Percentiles rank a stretch among this genome's conserved stretches.
These are phyloP conservation scores for Candida vartiovaarae DNA, from an alignment of 805 yeast species.

Conservation along the genomic window DNA sequence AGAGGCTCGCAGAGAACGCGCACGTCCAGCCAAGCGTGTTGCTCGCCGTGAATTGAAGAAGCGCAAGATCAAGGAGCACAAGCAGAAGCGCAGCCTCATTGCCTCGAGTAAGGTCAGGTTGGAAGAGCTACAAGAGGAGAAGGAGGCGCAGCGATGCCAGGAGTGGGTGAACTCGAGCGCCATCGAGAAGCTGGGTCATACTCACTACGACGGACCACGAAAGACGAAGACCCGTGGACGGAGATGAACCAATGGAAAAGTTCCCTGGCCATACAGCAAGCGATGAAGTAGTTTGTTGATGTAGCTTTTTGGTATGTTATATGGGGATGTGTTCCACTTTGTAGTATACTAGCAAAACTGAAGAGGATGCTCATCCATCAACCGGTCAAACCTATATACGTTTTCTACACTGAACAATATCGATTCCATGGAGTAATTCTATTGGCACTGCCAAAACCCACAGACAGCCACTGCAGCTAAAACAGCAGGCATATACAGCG, in stretches of 20 bases:
- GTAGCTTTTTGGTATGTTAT: too few species aligned
- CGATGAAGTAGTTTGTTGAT: not conserved
- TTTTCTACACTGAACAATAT: too few species aligned
- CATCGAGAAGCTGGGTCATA: conserved; percentile 40
- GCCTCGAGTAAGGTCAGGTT: conserved; percentile 25
- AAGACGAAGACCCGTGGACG: conserved; percentile 8
- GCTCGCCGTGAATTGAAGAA: conserved; percentile 29
- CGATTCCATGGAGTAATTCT: too few species aligned
- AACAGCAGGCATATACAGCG: too few species aligned
- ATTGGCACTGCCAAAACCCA: too few species aligned
- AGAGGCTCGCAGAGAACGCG: conserved; percentile 17
- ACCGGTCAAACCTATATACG: too few species aligned
- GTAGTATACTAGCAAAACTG: too few species aligned
- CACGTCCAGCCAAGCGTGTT: conserved; percentile 30
- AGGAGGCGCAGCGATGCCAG: conserved; percentile 39
- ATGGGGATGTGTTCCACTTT: too few species aligned
- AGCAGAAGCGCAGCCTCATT: conserved; percentile 23
- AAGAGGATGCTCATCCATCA: too few species aligned
- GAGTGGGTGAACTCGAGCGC: conserved; percentile 63
- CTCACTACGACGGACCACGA: conserved; percentile 47
- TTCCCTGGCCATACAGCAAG: not conserved
- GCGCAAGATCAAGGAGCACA: conserved; percentile 27
- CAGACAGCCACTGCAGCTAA: too few species aligned
- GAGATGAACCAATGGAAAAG: not conserved
- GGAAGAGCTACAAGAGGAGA: conserved; percentile 28